Evolutionary conservation across 23 red algal species (phyloP), one percentile per base, ranked within the genome.

Genomic region (Gracilaria vermiculophylla): DNA sequence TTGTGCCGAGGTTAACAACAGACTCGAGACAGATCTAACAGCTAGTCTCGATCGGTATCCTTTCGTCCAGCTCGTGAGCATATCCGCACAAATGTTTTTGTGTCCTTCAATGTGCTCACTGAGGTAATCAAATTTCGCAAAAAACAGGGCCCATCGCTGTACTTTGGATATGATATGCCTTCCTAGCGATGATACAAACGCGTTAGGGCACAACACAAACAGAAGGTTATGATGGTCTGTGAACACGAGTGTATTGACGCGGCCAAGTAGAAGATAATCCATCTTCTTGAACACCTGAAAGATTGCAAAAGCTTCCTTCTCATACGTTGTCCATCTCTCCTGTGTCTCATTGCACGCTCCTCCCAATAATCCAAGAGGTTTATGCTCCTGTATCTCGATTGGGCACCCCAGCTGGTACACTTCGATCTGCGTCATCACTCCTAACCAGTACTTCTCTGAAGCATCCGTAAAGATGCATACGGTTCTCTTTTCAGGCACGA

Each of bases 251-350:
- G 52, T 53, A 32, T 21, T 43, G 9, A 32, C 5, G 0, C 23
- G 17, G 23, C 45, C 65, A 44, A 54, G 6, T 3, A 88, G 19
- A 58, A 75, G 39, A 0, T 88, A 88, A 17, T 88, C 83, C 47
- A 77, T 16, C 28, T 62, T 76, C 7, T 76, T 31, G 41, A 88
- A 76, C 16, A 40, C 49, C 33, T 88, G 21, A 0, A 76, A 14
- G 21, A 75, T 77, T 9, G 83, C 69, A 66, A 51, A 88, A 2
- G 20, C 83, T 88, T 88, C 83, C 83, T 88, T 88, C 52, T 77
- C 66, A 23, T 45, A 77, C 8, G 66, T 88, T 12, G 6, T 65
- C 83, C 83, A 88, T 16, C 29, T 39, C 12, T 14, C 12, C 43
- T 88, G 33, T 21, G 83, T 29, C 8, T 66, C 1, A 19, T 62